Evolutionary conservation across 805 yeast species (phyloP), one percentile per base, ranked within the genome.

Genomic region (Myxozyma mucilagina): DNA sequence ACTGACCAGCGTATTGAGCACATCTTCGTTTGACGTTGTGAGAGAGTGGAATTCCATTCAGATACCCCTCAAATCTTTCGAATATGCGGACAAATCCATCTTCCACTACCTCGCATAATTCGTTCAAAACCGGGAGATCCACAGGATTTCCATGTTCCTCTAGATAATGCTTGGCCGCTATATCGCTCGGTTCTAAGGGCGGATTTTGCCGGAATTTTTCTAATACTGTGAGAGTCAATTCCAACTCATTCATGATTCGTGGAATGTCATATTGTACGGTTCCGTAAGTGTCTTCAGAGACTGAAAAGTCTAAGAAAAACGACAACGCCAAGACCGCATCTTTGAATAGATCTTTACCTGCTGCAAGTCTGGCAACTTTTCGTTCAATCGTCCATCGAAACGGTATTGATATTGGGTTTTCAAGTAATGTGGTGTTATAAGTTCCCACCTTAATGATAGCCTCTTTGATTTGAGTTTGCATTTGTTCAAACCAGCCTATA

Each of bases 231-330:
- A 72, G 56, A 3, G 73, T 60, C 48, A 57, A 54, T 41, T 74
- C 71, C 35, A 72, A 62, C 4, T 52, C 57, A 20, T 59, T 66
- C 49, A 77, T 65, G 11, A 71, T 68, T 10, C 64, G 63, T 6
- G 76, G 75, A 45, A 77, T 73, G 24, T 76, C 76, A n/a, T 69
- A 64, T 66, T 78, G 80, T 11, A 78, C 80, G 11, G 70, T 73
- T 16, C 80, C 80, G 55, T 67, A 69, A 9, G 69, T 61, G 61
- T 77, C 80, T 53, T 77, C 80, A 6, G 67, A 65, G 13, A 71
- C 56, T 1, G 79, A 75, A 34, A 64, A 66, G 39, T 67, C 67
- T 2, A 75, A 71, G 18, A 77, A 61, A 4, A 66, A 59, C 8
- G 75, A 64, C 16, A 78, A 58, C 1, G 75, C 70, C 34, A 63